Conservation (phyloP, 768 basidiomycete genomes). For the Tricholomella constricta region DNA sequence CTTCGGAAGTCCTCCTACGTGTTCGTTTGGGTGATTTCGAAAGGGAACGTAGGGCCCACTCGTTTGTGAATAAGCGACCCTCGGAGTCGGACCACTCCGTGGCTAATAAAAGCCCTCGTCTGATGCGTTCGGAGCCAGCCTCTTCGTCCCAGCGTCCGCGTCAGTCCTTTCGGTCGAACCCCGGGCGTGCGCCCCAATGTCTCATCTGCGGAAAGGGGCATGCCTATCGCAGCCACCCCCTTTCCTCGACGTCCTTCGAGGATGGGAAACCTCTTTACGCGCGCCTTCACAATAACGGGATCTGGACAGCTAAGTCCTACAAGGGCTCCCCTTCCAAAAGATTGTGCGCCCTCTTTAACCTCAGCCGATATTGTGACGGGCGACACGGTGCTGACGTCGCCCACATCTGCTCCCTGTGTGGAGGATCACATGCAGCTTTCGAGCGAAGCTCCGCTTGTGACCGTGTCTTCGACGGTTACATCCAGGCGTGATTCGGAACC, state of each 20-base stretch:
- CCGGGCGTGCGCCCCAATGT: constrained; percentile 11
- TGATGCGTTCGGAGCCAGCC: neutral
- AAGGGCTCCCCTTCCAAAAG: neutral
- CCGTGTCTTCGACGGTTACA: constrained; percentile 2
- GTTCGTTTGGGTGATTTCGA: neutral
- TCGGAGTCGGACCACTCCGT: neutral
- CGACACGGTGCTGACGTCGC: neutral
- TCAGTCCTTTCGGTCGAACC: too few relatives aligned
- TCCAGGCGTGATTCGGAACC: too few relatives aligned
- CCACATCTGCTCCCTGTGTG: constrained; percentile 22
- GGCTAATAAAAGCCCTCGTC: neutral
- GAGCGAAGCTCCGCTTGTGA: constrained; percentile 5
- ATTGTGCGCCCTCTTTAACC: constrained; percentile 16
- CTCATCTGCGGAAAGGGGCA: constrained; percentile 13
- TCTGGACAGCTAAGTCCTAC: constrained; percentile 2
- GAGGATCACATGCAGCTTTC: constrained; percentile 18
- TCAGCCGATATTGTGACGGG: neutral
- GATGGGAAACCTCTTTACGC: constrained; percentile 11
- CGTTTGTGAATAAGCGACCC: neutral
- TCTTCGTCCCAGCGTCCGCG: too few relatives aligned
- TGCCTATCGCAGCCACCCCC: neutral
- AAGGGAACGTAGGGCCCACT: neutral
- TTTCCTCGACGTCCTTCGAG: neutral
- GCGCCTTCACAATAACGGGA: neutral
- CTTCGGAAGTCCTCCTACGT: neutral